Conservation (phyloP, 1,139 yeast genomes). For the Yamadazyma siamensis region DNA sequence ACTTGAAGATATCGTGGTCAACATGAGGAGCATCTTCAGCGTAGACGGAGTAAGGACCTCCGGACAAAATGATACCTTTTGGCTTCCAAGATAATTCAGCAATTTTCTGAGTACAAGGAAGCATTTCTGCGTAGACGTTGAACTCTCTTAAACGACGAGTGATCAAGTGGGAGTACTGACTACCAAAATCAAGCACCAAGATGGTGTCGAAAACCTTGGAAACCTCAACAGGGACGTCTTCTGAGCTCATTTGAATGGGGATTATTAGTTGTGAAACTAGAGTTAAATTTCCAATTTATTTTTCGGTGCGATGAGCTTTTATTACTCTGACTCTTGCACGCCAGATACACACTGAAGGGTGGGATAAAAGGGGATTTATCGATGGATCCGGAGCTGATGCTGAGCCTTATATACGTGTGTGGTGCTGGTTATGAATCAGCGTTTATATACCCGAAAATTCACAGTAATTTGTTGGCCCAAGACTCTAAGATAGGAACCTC, state of each 20-base stretch:
- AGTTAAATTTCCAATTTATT: background rate
- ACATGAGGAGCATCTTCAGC: slow-evolving; percentile 96
- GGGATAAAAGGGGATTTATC: background rate
- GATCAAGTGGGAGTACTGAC: slow-evolving; percentile 95
- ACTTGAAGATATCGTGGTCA: slow-evolving; percentile 86
- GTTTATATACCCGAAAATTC: too few species aligned
- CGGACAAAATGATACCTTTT: slow-evolving; percentile 92
- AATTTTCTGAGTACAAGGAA: slow-evolving; percentile 97
- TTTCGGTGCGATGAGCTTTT: background rate
- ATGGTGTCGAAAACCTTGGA: slow-evolving; percentile 92
- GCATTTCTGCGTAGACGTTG: slow-evolving; percentile 98
- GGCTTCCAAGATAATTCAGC: slow-evolving; percentile 91
- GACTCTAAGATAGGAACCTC: too few species aligned
- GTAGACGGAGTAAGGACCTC: slow-evolving; percentile 97
- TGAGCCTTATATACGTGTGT: too few species aligned
- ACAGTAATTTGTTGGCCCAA: too few species aligned
- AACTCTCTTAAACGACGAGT: slow-evolving; percentile 98
- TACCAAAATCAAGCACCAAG: slow-evolving; percentile 95
- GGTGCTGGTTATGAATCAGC: too few species aligned
- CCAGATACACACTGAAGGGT: background rate
- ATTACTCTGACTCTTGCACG: too few species aligned
- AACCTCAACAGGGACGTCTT: slow-evolving; percentile 55
- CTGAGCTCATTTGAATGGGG: slow-evolving; percentile 7
- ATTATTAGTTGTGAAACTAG: too few species aligned
- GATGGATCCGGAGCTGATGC: too few species aligned